Base-by-base conservation (phyloP, 2,329 filamentous ascomycete genomes). In the Tolypocladium paradoxum region DNA sequence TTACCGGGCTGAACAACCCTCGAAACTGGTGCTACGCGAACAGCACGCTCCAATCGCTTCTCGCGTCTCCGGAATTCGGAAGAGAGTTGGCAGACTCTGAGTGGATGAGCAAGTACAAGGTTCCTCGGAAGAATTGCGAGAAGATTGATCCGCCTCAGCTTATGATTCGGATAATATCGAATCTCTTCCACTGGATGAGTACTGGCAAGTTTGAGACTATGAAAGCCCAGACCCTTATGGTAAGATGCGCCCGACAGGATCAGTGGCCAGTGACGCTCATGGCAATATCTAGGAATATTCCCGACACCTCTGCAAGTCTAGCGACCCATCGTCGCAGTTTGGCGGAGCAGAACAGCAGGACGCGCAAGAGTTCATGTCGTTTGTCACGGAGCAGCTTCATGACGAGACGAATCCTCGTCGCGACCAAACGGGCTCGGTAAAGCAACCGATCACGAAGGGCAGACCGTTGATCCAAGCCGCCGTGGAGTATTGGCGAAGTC, bases 11-110 rank as follows among this genome's bases (percentile, higher is more conserved):
- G 14, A 73, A 83, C 54, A 96, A 96, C 61, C 88, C 90, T 40
- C 82, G 83, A 1, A 85, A 87, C 48, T 91, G 87, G 58, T 96
- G 92, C 66, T 96, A 96, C 65, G 90, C 93, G 76, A 96, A 96
- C 68, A 85, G 89, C n/a, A 85, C 85, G 0, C 75, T 97, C 29
- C 92, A 97, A 68, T 87, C 87, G 55, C 73, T 96, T 20, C 87
- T 88, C 54, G 85, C 84, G 2, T 92, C 90, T 1, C 64, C 81
- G 64, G 70, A 82, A 70, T 78, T 96, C 78, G 73, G 80, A 70
- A 65, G 83, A 71, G 73, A 85, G 73, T 64, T 86, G 64, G 63
- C 88, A 70, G 70, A 79, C 65, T 68, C 67, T 65, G 62, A 78
- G 69, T 76, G 81, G 86, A 60, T 82, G 75, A 63, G 76, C 72